phyloP scores from a whole-genome alignment of 352 stramenopile species.

The Phytophthora citrophthora region DNA sequence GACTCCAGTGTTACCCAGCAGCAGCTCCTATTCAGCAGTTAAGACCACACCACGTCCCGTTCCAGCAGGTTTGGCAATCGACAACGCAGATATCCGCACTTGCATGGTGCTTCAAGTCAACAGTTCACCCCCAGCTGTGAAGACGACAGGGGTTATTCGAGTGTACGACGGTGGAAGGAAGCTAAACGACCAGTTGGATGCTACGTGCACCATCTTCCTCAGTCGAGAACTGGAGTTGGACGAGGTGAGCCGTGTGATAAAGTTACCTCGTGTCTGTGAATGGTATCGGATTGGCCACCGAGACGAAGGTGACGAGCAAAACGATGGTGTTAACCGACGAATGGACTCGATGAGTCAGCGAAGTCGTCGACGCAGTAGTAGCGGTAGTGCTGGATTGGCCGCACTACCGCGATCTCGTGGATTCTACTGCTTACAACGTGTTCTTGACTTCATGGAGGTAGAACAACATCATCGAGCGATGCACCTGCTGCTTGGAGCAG shows the following conservation, averaged over 20 bases:
- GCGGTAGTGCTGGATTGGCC: slow-evolving; percentile 20
- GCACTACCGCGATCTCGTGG: slow-evolving; percentile 42
- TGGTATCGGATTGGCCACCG: slow-evolving; percentile 54
- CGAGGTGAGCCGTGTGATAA: slow-evolving; percentile 43
- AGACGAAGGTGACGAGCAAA: slow-evolving; percentile 9
- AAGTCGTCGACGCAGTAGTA: slow-evolving; percentile 21
- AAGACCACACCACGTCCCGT: slow-evolving; percentile 36
- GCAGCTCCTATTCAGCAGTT: slow-evolving; percentile 37
- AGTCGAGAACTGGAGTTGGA: slow-evolving; percentile 50
- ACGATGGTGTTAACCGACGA: slow-evolving; percentile 29
- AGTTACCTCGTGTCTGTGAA: slow-evolving; percentile 65
- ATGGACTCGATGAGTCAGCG: slow-evolving; percentile 17
- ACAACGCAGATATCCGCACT: slow-evolving; percentile 76
- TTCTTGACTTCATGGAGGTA: slow-evolving; percentile 66
- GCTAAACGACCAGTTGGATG: slow-evolving; percentile 84
- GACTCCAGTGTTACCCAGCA: slow-evolving; percentile 43
- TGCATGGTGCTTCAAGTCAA: slow-evolving; percentile 88
- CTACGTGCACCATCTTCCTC: slow-evolving; percentile 53
- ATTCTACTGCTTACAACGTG: slow-evolving; percentile 72
- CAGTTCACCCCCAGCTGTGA: slow-evolving; percentile 26
- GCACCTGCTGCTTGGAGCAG: slow-evolving; percentile 62
- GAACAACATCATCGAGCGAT: slow-evolving; percentile 59
- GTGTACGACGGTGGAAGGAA: slow-evolving; percentile 61
- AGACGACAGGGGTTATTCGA: slow-evolving; percentile 51
- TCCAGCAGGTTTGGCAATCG: slow-evolving; percentile 37